Evolutionary conservation across 345 rosid genomes (phyloP).

Genomic region (Populus pruinosa): DNA sequence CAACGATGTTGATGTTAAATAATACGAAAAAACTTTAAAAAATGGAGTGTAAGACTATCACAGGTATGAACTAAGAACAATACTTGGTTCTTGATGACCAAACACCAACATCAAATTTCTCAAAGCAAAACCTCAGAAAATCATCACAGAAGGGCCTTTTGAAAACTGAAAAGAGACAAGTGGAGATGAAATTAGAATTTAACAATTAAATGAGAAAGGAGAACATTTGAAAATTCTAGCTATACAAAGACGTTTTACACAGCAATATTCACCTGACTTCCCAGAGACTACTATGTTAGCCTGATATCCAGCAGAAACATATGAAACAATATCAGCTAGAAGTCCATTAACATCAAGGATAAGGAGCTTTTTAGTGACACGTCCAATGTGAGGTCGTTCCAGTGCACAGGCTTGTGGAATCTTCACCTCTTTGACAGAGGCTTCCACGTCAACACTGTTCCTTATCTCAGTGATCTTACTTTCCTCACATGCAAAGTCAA

Average conservation of each 20-base stretch:
- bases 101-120: conserved; percentile 31
- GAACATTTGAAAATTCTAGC: not conserved
- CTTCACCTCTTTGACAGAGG: conserved; percentile 16
- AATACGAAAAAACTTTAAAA: not conserved
- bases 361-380: conserved; percentile 24
- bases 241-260: not conserved
- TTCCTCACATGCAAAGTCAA: conserved; percentile 9
- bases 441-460: conserved; percentile 10
- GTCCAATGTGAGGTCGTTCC: conserved; percentile 18
- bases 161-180: conserved; percentile 21
- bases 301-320: not conserved
- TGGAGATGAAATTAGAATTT: not conserved
- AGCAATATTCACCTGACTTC: conserved; percentile 20
- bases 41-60: not conserved
- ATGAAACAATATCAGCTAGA: conserved; percentile 24
- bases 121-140: conserved; percentile 26
- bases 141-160: conserved; percentile 30
- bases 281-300: conserved; percentile 8
- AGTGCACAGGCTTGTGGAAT: conserved; percentile 14
- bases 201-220: not conserved
- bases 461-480: conserved; percentile 6
- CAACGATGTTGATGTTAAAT: not conserved
- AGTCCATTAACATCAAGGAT: conserved; percentile 33
- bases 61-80: not conserved
- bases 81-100: conserved; percentile 32